These are phyloP conservation scores for Saccharomyces mikatae DNA, from an alignment of 805 yeast genomes.

Conservation along the genomic window DNA sequence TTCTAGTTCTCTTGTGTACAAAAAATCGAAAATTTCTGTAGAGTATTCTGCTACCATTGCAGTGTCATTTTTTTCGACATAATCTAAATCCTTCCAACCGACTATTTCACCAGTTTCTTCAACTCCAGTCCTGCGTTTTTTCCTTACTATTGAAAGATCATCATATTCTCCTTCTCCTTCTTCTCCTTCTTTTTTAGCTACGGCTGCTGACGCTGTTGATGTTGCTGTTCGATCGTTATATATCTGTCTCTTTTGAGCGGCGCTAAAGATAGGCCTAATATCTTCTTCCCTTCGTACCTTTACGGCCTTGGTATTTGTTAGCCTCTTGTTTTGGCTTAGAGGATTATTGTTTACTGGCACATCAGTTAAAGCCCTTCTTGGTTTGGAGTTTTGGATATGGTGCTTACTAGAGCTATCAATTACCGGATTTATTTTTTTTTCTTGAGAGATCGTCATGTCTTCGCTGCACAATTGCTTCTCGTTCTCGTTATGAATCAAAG, in stretches of 20 bases:
- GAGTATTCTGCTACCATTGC: constrained; percentile 87
- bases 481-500: neutral
- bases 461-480: neutral
- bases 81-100: constrained; percentile 48
- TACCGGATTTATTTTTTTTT: neutral
- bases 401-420: neutral
- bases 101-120: constrained; percentile 17
- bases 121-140: constrained; percentile 34
- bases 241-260: constrained; percentile 13
- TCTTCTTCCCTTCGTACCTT: constrained; percentile 12
- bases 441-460: neutral
- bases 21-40: constrained; percentile 70
- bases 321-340: neutral
- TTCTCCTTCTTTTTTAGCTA: constrained; percentile 5
- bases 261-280: constrained; percentile 4
- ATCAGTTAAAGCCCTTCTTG: constrained; percentile 11
- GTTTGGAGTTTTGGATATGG: neutral
- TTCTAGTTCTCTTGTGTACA: constrained; percentile 57
- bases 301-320: neutral
- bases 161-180: constrained; percentile 1
- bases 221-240: constrained; percentile 3
- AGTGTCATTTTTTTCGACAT: constrained; percentile 65
- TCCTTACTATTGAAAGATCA: neutral
- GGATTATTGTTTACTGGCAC: constrained; percentile 10
- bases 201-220: neutral